Base-by-base conservation (phyloP, 2,329 filamentous ascomycete genomes). In the Seiridium unicorne region DNA sequence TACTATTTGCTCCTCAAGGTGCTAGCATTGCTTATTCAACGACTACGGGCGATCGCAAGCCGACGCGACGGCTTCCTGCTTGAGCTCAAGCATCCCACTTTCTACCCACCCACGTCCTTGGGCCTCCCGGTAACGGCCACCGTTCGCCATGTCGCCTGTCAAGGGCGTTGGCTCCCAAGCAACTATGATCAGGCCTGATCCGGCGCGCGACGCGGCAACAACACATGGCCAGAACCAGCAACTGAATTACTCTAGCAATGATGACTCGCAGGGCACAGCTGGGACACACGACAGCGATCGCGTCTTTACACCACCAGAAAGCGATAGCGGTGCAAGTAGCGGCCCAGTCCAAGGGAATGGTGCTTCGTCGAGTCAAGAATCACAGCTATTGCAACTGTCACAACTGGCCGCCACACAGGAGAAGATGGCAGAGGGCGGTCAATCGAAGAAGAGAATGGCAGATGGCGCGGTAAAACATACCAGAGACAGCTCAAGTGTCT, bases 361-460 rank as follows among this genome's bases (percentile, higher is more conserved):
- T 53, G 76, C 77, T 55, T 73, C 70, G 44, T 78, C 79, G n/a
- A 82, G 83, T 64, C 83, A 83, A 63, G 79, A 82, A 42, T 84
- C 78, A 38, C 85, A 88, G 66, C 69, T 88, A 53, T 75, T 84
- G 13, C 82, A 83, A 61, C 74, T 87, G n/a, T 86, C 84, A 5
- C 79, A 85, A 62, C 75, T 86, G 58, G 84, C 84, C 35, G 83
- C 85, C 44, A 76, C 77, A 38, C 80, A 83, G 70, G 76, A 82
- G 64, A 80, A 79, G 69, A 78, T 84, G 68, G 69, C 66, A 9
- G 72, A 76, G 38, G 69, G 71, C 35, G 70, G 65, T 42, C 66
- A 71, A 40, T 81, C 82, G 44, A 85, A 86, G 63, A 96, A 96
- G 77, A 84, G 92, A 65, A 94, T 86, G 68, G 90, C 91, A 40